These are phyloP conservation scores for Globisporangium sylvaticum DNA, from an alignment of 352 stramenopile species.

Conservation along the genomic window DNA sequence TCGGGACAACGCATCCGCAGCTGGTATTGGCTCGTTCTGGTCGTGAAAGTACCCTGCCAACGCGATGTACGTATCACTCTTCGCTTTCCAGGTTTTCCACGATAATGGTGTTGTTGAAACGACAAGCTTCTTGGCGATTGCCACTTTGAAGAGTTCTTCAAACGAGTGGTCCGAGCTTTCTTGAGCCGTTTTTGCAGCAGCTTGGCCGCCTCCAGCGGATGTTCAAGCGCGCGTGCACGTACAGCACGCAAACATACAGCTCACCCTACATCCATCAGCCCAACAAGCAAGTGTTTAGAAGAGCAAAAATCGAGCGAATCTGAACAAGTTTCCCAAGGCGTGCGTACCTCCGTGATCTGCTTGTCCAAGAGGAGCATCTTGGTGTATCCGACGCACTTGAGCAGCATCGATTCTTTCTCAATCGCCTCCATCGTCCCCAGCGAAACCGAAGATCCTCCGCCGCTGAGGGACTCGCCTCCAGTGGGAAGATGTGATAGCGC, in stretches of 20 bases:
- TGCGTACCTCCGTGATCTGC: conserved; percentile 24
- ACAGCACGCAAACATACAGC: conserved; percentile 45
- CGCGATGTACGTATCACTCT: conserved; percentile 40
- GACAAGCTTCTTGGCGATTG: background rate
- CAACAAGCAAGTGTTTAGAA: background rate
- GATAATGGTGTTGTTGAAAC: conserved; percentile 11
- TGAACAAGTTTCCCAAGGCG: background rate
- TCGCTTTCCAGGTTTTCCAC: conserved; percentile 35
- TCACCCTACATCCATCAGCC: conserved; percentile 19
- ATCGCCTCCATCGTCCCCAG: conserved; percentile 7
- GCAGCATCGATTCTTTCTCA: conserved; percentile 27
- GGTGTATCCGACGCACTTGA: conserved; percentile 50
- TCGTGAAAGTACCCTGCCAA: conserved; percentile 50
- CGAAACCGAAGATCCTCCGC: background rate
- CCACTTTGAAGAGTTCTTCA: conserved; percentile 42
- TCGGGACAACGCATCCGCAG: conserved; percentile 42
- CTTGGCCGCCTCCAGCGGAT: background rate
- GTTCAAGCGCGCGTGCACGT: conserved; percentile 55
- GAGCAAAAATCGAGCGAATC: background rate
- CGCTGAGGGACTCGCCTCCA: background rate
- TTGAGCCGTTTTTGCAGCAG: conserved; percentile 17
- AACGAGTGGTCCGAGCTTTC: conserved; percentile 38
- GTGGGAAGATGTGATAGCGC: conserved; percentile 44
- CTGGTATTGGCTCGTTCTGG: conserved; percentile 40
- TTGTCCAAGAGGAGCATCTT: conserved; percentile 47